Percentiles rank a stretch among this genome's conserved stretches.
Conservation (phyloP, 2,329 filamentous ascomycete genomes). For the Thielaviopsis cerberus region DNA sequence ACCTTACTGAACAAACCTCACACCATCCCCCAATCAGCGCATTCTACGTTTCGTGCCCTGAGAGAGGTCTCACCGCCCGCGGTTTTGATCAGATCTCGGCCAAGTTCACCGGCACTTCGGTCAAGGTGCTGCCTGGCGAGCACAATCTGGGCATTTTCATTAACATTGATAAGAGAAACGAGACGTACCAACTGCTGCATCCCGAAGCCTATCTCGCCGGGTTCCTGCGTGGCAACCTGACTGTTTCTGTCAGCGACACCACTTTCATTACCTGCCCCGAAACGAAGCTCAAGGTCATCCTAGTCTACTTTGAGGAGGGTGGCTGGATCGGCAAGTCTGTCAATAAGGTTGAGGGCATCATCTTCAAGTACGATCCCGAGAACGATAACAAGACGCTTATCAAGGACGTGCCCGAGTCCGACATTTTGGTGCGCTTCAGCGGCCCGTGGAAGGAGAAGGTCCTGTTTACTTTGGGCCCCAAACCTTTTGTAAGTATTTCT, state of each 20-base stretch:
- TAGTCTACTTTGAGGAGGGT: slow-evolving; percentile 73
- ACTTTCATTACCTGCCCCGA: slow-evolving; percentile 81
- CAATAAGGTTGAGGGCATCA: slow-evolving; percentile 76
- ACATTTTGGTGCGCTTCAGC: slow-evolving; percentile 63
- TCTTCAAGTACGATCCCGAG: slow-evolving; percentile 77
- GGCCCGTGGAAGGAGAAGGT: slow-evolving; percentile 70
- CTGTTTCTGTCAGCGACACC: slow-evolving; percentile 74
- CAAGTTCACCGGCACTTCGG: slow-evolving; percentile 89
- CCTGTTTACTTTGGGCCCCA: slow-evolving; percentile 40
- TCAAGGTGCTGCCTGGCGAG: slow-evolving; percentile 78
- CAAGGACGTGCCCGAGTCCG: slow-evolving; percentile 70
- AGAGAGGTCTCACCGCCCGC: slow-evolving; percentile 69
- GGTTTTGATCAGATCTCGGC: slow-evolving; percentile 94
- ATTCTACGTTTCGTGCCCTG: slow-evolving; percentile 81
- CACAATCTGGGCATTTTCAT: slow-evolving; percentile 96
- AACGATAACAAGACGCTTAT: slow-evolving; percentile 66
- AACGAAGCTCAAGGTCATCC: slow-evolving; percentile 75
- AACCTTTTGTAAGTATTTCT: slow-evolving; percentile 36
- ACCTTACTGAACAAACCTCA: slow-evolving; percentile 91
- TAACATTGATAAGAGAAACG: slow-evolving; percentile 59
- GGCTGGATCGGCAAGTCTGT: slow-evolving; percentile 84
- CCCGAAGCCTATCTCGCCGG: slow-evolving; percentile 85
- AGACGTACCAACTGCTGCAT: slow-evolving; percentile 89
- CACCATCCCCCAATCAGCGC: slow-evolving; percentile 95
- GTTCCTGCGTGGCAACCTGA: slow-evolving; percentile 68